phyloP scores from a whole-genome alignment of 257 asterid species.

The Przewalskia tangutica region DNA sequence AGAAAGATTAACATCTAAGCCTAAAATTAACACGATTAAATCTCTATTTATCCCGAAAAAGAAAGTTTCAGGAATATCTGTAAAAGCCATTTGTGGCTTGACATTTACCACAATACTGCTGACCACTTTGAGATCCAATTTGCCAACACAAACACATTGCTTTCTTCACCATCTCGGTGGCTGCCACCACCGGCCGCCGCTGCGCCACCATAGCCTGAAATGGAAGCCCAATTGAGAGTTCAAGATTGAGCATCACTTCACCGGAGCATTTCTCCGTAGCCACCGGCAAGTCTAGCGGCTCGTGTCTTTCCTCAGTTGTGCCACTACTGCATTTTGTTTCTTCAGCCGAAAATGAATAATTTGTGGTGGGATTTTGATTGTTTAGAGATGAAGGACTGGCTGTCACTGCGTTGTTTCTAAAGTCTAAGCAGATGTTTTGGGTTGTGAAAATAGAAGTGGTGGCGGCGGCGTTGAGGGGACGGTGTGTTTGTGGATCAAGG shows the following conservation, averaged over 20 bases:
- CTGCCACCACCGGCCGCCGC: background rate
- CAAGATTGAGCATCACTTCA: slow-evolving; percentile 31
- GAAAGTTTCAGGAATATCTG: slow-evolving; percentile 24
- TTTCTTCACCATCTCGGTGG: slow-evolving; percentile 11
- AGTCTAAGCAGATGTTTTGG: slow-evolving; percentile 33
- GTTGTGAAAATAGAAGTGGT: background rate
- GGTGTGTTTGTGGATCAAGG: slow-evolving; percentile 82
- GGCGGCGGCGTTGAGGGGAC: slow-evolving; percentile 28
- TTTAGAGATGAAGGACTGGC: slow-evolving; percentile 13
- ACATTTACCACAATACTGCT: slow-evolving; percentile 38
- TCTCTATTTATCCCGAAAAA: background rate
- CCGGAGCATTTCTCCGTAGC: slow-evolving; percentile 43
- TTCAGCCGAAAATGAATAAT: slow-evolving; percentile 36
- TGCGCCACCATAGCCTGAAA: background rate
- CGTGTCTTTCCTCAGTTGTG: slow-evolving; percentile 57
- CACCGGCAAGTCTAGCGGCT: slow-evolving; percentile 17
- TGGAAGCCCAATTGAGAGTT: slow-evolving; percentile 66
- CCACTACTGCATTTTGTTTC: slow-evolving; percentile 62
- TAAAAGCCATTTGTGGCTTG: slow-evolving; percentile 27
- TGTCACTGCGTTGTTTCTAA: slow-evolving; percentile 19
- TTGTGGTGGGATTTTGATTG: background rate
- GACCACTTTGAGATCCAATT: slow-evolving; percentile 38
- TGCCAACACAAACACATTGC: slow-evolving; percentile 53
- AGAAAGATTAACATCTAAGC: background rate
- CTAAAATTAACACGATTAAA: background rate